These are phyloP conservation scores for Dictyostelium firmibasis DNA, from an alignment of 78 protist species.

Conservation along the genomic window DNA sequence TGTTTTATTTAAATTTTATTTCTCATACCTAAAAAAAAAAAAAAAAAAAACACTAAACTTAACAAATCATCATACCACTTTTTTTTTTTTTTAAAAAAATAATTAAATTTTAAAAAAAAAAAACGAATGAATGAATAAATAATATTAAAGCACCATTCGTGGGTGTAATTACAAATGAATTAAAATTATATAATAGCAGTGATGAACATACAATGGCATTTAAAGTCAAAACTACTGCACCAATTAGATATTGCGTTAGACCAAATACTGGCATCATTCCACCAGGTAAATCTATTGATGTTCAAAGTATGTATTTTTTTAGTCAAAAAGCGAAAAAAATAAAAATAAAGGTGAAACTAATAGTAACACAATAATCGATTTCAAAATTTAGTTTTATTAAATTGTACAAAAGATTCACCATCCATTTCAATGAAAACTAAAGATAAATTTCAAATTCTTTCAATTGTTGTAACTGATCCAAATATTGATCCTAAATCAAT, in stretches of 20 bases:
- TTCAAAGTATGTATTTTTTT: constrained; percentile 36
- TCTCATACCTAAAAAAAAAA: neutral
- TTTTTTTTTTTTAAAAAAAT: neutral
- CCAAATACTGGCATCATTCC: constrained; percentile 86
- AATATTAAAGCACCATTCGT: constrained; percentile 48
- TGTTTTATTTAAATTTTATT: neutral
- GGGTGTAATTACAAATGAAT: constrained; percentile 45
- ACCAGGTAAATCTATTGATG: constrained; percentile 78
- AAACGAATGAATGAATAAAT: neutral
- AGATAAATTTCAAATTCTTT: constrained; percentile 77
- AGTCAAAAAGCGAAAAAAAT: too few species aligned
- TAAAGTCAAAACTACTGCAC: constrained; percentile 88
- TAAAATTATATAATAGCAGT: constrained; percentile 41
- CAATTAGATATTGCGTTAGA: constrained; percentile 84
- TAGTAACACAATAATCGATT: neutral
- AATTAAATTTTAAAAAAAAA: neutral
- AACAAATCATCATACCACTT: neutral
- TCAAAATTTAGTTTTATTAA: constrained; percentile 28
- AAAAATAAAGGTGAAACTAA: neutral
- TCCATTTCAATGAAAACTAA: constrained; percentile 66
- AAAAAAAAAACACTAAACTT: neutral
- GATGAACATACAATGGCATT: constrained; percentile 64
- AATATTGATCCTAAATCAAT: constrained; percentile 53
- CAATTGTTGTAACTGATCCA: constrained; percentile 28
- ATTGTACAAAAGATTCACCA: constrained; percentile 70